phyloP scores from a whole-genome alignment of 2,329 filamentous ascomycete genomes.

The Colletotrichum cuscutae region DNA sequence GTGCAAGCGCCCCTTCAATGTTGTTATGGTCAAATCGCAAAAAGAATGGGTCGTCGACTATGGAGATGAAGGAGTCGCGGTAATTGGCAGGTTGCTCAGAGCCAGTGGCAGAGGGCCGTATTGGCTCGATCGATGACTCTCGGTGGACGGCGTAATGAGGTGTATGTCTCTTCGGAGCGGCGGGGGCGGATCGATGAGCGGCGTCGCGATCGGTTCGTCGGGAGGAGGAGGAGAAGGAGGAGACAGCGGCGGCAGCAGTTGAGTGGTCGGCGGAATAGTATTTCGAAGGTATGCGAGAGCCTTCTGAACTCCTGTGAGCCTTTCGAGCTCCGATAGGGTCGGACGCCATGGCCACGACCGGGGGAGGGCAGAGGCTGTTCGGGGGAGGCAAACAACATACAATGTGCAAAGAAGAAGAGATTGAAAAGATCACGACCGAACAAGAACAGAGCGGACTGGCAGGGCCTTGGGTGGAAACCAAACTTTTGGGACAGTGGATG shows the following conservation, averaged over 20 bases:
- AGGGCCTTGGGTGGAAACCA: constrained; percentile 23
- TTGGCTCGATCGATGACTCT: constrained; percentile 34
- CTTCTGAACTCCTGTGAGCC: constrained; percentile 38
- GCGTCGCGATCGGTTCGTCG: constrained; percentile 32
- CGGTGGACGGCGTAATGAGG: constrained; percentile 34
- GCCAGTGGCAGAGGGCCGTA: constrained; percentile 33
- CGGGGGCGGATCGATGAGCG: constrained; percentile 37
- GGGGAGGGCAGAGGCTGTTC: constrained; percentile 12
- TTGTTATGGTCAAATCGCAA: constrained; percentile 54
- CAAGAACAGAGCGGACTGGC: background rate
- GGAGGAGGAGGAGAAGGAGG: constrained; percentile 22
- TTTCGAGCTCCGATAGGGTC: constrained; percentile 34
- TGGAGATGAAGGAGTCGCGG: constrained; percentile 62
- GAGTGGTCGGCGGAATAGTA: constrained; percentile 15
- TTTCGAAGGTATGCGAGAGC: constrained; percentile 31
- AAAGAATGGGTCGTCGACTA: constrained; percentile 67
- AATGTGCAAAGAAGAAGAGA: background rate
- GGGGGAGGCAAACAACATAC: constrained; percentile 25
- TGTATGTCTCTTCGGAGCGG: constrained; percentile 32
- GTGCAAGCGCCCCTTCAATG: constrained; percentile 42
- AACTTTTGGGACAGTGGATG: constrained; percentile 33
- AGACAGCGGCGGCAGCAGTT: constrained; percentile 9
- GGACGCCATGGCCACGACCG: constrained; percentile 35
- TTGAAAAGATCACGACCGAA: background rate
- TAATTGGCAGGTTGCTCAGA: constrained; percentile 42